These are phyloP conservation scores for Chiua virens DNA, from an alignment of 768 basidiomycete genomes.

Conservation along the genomic window DNA sequence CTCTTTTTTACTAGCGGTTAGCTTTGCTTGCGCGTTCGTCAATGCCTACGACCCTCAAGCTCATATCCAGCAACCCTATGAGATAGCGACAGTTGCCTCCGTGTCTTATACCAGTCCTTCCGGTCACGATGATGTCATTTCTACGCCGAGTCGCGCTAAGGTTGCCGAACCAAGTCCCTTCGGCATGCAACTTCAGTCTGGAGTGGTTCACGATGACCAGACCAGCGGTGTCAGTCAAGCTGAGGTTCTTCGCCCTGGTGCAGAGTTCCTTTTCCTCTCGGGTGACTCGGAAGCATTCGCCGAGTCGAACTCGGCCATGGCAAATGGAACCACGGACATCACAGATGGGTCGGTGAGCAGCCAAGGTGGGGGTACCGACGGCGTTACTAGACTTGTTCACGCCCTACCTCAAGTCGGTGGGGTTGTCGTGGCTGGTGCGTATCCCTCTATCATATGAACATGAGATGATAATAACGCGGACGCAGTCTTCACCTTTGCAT, in stretches of 20 bases:
- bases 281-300: conserved; percentile 38
- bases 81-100: conserved; percentile 35
- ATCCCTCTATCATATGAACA: conserved; percentile 7
- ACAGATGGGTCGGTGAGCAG: conserved; percentile 14
- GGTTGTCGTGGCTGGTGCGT: conserved; percentile 16
- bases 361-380: not conserved
- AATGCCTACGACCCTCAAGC: conserved; percentile 24
- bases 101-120: conserved; percentile 46
- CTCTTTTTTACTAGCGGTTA: conserved; percentile 19
- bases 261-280: conserved; percentile 73
- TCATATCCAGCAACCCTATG: conserved; percentile 19
- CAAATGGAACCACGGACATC: conserved; percentile 54
- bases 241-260: conserved; percentile 66
- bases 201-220: conserved; percentile 36
- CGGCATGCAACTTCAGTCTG: conserved; percentile 40
- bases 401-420: conserved; percentile 9
- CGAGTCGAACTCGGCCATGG: conserved; percentile 46
- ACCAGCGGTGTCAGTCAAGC: conserved; percentile 54
- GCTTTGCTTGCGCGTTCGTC: conserved; percentile 2
- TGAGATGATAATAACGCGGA: not conserved
- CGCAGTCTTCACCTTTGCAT: conserved; percentile 9
- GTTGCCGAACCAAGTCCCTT: conserved; percentile 43
- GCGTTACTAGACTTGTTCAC: conserved; percentile 5
- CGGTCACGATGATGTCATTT: conserved; percentile 52
- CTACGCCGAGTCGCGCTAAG: conserved; percentile 52